phyloP scores from a whole-genome alignment of 768 basidiomycete species.

The Trametes cingulata region DNA sequence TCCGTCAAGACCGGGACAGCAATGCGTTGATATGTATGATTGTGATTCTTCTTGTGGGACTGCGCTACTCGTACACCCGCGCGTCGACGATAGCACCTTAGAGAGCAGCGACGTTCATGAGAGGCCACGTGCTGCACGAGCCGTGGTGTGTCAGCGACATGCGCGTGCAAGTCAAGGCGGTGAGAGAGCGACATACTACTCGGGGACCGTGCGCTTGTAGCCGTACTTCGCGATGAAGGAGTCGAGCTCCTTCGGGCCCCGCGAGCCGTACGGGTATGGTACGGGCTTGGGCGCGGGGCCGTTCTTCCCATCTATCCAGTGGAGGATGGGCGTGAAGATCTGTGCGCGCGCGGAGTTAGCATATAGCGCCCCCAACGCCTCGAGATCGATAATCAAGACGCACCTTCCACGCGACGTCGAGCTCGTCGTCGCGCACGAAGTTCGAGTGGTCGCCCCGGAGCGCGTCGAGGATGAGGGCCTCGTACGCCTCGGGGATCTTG shows the following conservation, averaged over 20 bases:
- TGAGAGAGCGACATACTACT: conserved; percentile 62
- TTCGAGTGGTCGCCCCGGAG: conserved; percentile 99
- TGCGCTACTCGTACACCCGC: conserved; percentile 21
- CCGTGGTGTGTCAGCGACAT: background rate
- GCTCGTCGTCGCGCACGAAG: conserved; percentile 96
- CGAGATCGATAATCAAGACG: conserved; percentile 23
- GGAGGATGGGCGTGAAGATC: conserved; percentile 94
- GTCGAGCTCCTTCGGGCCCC: conserved; percentile 88
- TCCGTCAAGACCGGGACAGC: background rate
- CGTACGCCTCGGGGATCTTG: conserved; percentile 96
- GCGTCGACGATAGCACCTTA: conserved; percentile 29
- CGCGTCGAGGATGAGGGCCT: conserved; percentile 92
- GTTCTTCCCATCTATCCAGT: conserved; percentile 88
- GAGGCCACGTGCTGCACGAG: conserved; percentile 64
- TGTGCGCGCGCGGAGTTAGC: conserved; percentile 40
- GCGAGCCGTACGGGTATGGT: conserved; percentile 89
- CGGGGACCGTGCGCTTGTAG: conserved; percentile 63
- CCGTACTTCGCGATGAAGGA: conserved; percentile 75
- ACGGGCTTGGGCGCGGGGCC: conserved; percentile 70
- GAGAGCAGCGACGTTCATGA: conserved; percentile 63
- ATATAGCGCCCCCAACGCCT: background rate
- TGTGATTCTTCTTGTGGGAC: conserved; percentile 4
- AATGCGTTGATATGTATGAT: background rate
- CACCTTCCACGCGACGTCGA: conserved; percentile 98
- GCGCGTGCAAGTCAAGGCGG: conserved; percentile 14